These are phyloP conservation scores for Penicillium salamii DNA, from an alignment of 495 filamentous ascomycete genomes.

Conservation along the genomic window DNA sequence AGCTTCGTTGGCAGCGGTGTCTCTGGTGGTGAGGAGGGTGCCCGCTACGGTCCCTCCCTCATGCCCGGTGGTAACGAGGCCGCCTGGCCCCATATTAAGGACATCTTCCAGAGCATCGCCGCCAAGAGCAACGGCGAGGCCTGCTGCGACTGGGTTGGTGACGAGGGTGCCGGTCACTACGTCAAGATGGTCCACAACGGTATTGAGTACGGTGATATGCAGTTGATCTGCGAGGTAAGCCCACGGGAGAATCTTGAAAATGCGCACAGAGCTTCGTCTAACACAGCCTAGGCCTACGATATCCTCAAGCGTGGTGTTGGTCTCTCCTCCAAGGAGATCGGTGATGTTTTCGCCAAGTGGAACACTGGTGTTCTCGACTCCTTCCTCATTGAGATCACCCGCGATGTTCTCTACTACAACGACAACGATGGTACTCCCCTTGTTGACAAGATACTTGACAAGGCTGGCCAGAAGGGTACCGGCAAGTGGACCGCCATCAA, in stretches of 20 bases:
- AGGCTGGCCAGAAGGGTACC: constrained; percentile 98
- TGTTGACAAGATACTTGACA: constrained; percentile 98
- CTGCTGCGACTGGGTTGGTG: constrained; percentile 99
- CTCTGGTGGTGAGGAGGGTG: constrained; percentile 98
- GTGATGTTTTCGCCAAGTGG: constrained; percentile 91
- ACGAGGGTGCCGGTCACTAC: constrained; percentile 98
- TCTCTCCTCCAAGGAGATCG: constrained; percentile 84
- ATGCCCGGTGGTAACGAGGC: constrained; percentile 99
- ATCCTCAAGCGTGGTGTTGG: constrained; percentile 97
- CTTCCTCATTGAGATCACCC: constrained; percentile 98
- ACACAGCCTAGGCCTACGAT: constrained; percentile 77
- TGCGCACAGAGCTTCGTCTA: background rate
- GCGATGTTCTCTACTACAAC: constrained; percentile 94
- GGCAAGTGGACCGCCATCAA: constrained; percentile 99
- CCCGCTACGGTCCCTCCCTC: constrained; percentile 91
- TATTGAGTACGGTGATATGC: constrained; percentile 99
- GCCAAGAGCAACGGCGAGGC: constrained; percentile 95
- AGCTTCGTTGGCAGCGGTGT: constrained; percentile 97
- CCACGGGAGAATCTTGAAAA: background rate
- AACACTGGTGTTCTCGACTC: constrained; percentile 98
- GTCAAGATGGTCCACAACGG: constrained; percentile 99
- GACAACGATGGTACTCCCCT: constrained; percentile 88
- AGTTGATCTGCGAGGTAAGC: constrained; percentile 93
- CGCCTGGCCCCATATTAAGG: constrained; percentile 98
- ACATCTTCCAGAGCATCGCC: constrained; percentile 95